A percentile compares a stretch with the other conserved stretches of the same genome.
phyloP scores from a whole-genome alignment of 2,329 filamentous ascomycete species.

The Massarina eburnea region DNA sequence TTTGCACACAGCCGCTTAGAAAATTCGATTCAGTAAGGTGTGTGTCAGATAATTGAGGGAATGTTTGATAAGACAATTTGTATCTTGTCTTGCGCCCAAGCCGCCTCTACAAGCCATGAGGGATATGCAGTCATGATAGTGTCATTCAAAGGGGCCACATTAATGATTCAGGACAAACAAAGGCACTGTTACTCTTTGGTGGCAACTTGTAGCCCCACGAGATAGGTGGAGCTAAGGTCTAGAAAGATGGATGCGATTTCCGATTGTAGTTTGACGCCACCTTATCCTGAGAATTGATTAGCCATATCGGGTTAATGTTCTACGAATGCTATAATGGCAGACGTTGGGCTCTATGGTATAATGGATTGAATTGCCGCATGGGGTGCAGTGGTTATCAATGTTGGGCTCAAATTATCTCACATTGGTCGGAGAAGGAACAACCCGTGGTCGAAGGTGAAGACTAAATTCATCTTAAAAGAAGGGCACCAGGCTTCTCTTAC shows the following conservation, averaged over 20 bases:
- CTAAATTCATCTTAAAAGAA: constrained; percentile 3
- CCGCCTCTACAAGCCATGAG: background rate
- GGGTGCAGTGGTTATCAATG: constrained; percentile 5
- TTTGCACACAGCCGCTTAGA: too few species aligned
- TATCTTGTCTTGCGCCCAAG: background rate
- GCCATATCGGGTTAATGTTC: constrained; percentile 7
- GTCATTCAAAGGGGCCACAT: background rate
- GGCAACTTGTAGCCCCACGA: background rate
- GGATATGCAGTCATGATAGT: background rate
- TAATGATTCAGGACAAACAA: background rate
- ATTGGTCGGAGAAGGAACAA: constrained; percentile 2
- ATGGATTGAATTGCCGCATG: constrained; percentile 11
- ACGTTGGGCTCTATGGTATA: background rate
- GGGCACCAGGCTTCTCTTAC: background rate
- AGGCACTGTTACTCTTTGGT: background rate
- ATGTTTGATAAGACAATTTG: background rate
- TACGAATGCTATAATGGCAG: background rate
- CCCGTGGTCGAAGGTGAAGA: constrained; percentile 1
- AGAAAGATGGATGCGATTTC: constrained; percentile 11
- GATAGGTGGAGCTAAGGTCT: constrained; percentile 7
- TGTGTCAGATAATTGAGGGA: background rate
- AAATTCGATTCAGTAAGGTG: too few species aligned
- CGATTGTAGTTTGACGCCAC: constrained; percentile 8
- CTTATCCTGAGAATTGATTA: constrained; percentile 3
- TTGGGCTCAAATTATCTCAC: constrained; percentile 4